Conservation (phyloP, 768 basidiomycete species). For the Xanthoconium purpureum region DNA sequence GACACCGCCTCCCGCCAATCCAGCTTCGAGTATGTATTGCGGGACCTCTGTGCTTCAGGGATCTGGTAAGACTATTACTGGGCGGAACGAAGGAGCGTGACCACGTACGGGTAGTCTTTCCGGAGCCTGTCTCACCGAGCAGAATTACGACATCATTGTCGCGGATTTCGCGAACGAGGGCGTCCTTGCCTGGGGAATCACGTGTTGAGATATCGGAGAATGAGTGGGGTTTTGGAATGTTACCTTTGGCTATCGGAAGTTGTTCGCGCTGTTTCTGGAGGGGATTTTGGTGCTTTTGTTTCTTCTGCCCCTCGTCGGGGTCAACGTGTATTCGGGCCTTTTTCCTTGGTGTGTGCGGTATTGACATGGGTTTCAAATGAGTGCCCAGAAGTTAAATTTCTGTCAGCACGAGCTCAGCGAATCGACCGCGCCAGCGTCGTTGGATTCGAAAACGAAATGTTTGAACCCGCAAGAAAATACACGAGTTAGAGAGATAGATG, state of each 20-base stretch:
- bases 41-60: slow-evolving; percentile 75
- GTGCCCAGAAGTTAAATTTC: not conserved
- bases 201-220: not conserved
- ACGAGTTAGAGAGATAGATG: not conserved
- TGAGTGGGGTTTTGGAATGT: not conserved
- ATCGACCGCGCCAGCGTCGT: not conserved
- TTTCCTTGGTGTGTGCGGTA: slow-evolving; percentile 23
- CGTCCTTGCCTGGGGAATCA: slow-evolving; percentile 58
- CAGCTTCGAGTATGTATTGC: slow-evolving; percentile 88
- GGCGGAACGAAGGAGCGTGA: not conserved
- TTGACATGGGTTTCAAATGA: slow-evolving; percentile 12
- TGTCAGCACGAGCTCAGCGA: not conserved
- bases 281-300: slow-evolving; percentile 7
- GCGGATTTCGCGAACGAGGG: slow-evolving; percentile 66
- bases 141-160: slow-evolving; percentile 85
- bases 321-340: slow-evolving; percentile 23
- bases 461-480: not conserved
- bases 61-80: slow-evolving; percentile 17
- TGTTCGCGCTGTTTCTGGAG: slow-evolving; percentile 65
- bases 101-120: slow-evolving; percentile 94
- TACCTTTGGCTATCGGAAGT: slow-evolving; percentile 80
- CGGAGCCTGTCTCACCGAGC: slow-evolving; percentile 95
- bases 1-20: slow-evolving; percentile 63
- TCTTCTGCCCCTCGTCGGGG: slow-evolving; percentile 16
- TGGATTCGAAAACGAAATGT: too few relatives aligned